A percentile compares a stretch with the other conserved stretches of the same genome.
These are phyloP conservation scores for Thalassiosira mediterranea DNA, from an alignment of 352 stramenopile species.

Conservation along the genomic window DNA sequence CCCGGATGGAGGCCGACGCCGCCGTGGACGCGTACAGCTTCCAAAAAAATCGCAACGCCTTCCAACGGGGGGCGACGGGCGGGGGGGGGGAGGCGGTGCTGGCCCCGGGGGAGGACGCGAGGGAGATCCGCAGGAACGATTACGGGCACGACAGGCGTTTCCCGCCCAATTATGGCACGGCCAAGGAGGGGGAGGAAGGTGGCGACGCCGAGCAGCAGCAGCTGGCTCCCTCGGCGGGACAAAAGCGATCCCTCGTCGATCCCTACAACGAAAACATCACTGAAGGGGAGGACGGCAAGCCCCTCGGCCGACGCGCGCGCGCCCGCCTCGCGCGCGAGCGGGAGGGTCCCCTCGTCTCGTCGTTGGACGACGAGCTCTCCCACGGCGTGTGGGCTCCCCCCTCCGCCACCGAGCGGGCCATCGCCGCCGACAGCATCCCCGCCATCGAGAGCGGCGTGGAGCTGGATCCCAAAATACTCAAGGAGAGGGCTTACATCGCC, in stretches of 20 bases:
- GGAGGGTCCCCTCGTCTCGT: conserved; percentile 64
- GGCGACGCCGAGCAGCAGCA: not conserved
- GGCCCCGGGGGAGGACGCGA: conserved; percentile 43
- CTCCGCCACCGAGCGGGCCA: conserved; percentile 55
- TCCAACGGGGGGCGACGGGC: conserved; percentile 59
- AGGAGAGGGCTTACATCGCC: conserved; percentile 66
- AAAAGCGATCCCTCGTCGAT: conserved; percentile 18
- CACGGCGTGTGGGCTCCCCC: conserved; percentile 81
- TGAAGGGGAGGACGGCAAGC: not conserved
- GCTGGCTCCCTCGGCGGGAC: not conserved
- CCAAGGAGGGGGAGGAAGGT: not conserved
- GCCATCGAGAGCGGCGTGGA: conserved; percentile 63
- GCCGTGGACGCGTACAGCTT: conserved; percentile 64
- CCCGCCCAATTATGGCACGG: conserved; percentile 34
- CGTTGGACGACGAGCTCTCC: conserved; percentile 69
- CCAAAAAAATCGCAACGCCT: conserved; percentile 64
- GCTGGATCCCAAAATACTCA: conserved; percentile 52
- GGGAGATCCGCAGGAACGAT: conserved; percentile 44
- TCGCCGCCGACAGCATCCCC: conserved; percentile 59
- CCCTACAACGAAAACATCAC: not conserved
- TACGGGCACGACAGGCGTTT: conserved; percentile 43
- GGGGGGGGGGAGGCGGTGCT: conserved; percentile 21
- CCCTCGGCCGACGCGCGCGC: conserved; percentile 26
- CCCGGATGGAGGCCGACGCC: conserved; percentile 55
- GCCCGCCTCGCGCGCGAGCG: not conserved